phyloP scores from a whole-genome alignment of 768 basidiomycete species.

The Lentinula lateritia region DNA sequence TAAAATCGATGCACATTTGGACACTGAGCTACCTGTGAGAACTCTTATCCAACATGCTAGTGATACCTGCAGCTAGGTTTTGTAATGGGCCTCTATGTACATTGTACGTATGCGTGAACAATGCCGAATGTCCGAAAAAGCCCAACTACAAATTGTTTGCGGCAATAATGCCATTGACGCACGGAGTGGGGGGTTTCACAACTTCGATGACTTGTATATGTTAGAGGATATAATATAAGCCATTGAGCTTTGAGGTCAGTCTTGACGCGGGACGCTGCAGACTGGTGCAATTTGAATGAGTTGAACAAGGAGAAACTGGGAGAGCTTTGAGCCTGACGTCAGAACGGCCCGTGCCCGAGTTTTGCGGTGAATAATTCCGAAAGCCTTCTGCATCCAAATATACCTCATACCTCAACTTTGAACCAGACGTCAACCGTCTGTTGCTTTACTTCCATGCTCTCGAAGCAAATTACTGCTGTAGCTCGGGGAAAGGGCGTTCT shows the following conservation, averaged over 20 bases:
- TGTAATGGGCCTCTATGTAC: too few relatives aligned
- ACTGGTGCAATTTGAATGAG: background rate
- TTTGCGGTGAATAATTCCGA: background rate
- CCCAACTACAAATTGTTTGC: too few relatives aligned
- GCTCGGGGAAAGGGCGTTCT: constrained; percentile 55
- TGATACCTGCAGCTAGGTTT: too few relatives aligned
- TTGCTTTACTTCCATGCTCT: constrained; percentile 44
- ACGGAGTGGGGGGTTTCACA: too few relatives aligned
- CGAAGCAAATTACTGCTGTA: constrained; percentile 60
- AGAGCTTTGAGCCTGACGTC: background rate
- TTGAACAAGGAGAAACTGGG: background rate
- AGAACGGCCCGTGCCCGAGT: background rate
- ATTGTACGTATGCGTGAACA: too few relatives aligned
- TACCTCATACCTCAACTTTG: background rate
- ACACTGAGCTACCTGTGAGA: too few relatives aligned
- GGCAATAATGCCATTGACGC: too few relatives aligned
- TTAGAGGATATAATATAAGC: too few relatives aligned
- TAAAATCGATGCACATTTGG: too few relatives aligned
- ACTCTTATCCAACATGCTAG: too few relatives aligned
- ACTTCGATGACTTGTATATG: too few relatives aligned
- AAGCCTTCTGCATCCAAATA: background rate
- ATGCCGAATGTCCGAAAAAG: too few relatives aligned
- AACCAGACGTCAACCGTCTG: constrained; percentile 2
- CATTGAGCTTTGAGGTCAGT: background rate
- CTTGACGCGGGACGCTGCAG: background rate